phyloP scores from a whole-genome alignment of 1,284 basidiomycete genomes.

The Moesziomyces sp. region DNA sequence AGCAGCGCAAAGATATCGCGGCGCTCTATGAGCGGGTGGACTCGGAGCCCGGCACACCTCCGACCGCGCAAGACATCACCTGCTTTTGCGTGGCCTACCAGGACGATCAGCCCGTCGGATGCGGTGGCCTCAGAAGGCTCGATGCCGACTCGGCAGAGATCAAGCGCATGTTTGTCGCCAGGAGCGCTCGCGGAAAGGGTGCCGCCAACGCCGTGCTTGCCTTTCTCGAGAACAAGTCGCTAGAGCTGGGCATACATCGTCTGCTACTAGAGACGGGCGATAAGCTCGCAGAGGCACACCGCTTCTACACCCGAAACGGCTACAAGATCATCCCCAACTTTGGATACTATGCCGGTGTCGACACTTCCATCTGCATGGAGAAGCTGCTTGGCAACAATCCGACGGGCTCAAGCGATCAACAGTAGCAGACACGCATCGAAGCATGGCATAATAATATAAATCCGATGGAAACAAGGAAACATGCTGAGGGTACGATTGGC shows the following conservation, averaged over 20 bases:
- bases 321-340: constrained; percentile 32
- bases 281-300: constrained; percentile 25
- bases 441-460: too few relatives aligned
- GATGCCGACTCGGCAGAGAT: constrained; percentile 28
- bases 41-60: constrained; percentile 28
- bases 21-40: constrained; percentile 20
- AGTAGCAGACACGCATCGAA: too few relatives aligned
- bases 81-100: constrained; percentile 40
- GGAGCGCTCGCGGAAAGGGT: constrained; percentile 23
- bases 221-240: constrained; percentile 27
- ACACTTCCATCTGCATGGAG: constrained; percentile 38
- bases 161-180: constrained; percentile 38
- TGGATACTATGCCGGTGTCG: constrained; percentile 34
- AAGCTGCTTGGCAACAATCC: constrained; percentile 7
- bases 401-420: background rate
- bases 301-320: constrained; percentile 36
- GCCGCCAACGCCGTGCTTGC: constrained; percentile 27
- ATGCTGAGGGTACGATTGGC: too few relatives aligned
- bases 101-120: constrained; percentile 12
- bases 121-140: constrained; percentile 29
- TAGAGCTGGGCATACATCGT: constrained; percentile 9
- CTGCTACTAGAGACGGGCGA: constrained; percentile 38
- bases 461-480: too few relatives aligned
- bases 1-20: constrained; percentile 33
- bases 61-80: constrained; percentile 19